phyloP scores from a whole-genome alignment of 148 eudicot genomes.

The Silene conica region DNA sequence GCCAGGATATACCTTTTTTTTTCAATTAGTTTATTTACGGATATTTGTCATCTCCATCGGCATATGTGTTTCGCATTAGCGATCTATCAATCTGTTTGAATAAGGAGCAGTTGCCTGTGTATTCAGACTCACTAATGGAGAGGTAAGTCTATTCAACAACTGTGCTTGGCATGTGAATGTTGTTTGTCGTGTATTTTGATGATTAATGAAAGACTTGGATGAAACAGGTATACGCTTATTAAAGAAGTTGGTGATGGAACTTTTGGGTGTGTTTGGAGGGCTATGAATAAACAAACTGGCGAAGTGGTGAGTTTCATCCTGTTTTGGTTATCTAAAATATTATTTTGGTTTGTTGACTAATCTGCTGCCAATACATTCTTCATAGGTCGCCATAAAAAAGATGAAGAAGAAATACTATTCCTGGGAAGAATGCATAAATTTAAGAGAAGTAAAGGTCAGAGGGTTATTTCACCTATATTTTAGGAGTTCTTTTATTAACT shows the following conservation, averaged over 20 bases:
- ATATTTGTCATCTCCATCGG: slow-evolving; percentile 27
- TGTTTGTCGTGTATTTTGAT: not conserved
- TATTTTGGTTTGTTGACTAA: not conserved
- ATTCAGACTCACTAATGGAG: slow-evolving; percentile 49
- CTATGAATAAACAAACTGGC: slow-evolving; percentile 74
- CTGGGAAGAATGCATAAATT: slow-evolving; percentile 79
- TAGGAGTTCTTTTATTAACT: not conserved
- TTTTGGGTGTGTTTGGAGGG: slow-evolving; percentile 90
- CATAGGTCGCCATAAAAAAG: slow-evolving; percentile 84
- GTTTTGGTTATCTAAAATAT: not conserved
- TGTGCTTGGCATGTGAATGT: not conserved
- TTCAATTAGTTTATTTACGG: slow-evolving; percentile 28
- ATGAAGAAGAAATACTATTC: slow-evolving; percentile 92
- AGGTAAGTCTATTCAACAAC: slow-evolving; percentile 40
- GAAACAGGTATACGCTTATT: slow-evolving; percentile 57
- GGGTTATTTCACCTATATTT: not conserved
- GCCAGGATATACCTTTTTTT: slow-evolving; percentile 30
- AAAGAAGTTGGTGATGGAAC: slow-evolving; percentile 96
- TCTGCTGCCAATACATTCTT: slow-evolving; percentile 7
- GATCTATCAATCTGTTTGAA: slow-evolving; percentile 27
- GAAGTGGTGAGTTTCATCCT: slow-evolving; percentile 62
- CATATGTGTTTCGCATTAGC: slow-evolving; percentile 21
- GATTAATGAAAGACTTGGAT: slow-evolving; percentile 4
- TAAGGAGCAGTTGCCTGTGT: slow-evolving; percentile 38
- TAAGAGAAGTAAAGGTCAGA: slow-evolving; percentile 63